A percentile compares a stretch with the other conserved stretches of the same genome.
These are phyloP conservation scores for Rhodotorula sp. DNA, from an alignment of 1,284 basidiomycete genomes.

Conservation along the genomic window DNA sequence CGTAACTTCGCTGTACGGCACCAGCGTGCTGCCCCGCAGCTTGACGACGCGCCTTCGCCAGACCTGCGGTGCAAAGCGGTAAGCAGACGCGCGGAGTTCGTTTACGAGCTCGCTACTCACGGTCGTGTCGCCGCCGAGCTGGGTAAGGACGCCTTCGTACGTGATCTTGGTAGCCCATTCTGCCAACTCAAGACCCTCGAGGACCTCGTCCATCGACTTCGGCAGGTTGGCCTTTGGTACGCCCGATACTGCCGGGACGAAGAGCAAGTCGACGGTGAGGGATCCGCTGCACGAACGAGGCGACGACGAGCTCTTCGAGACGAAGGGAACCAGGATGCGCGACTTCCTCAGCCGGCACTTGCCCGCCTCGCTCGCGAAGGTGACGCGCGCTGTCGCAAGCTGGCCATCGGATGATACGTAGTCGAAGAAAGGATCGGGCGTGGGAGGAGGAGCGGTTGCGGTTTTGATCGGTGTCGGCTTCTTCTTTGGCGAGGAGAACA, in stretches of 20 bases:
- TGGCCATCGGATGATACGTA: conserved; percentile 25
- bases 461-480: conserved; percentile 3
- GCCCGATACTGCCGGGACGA: conserved; percentile 73
- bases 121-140: conserved; percentile 89
- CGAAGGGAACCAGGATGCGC: conserved; percentile 25
- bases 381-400: conserved; percentile 29
- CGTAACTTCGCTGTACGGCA: conserved; percentile 92
- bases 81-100: background rate
- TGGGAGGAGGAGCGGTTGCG: conserved; percentile 13
- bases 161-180: conserved; percentile 90
- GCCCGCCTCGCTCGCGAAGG: conserved; percentile 52
- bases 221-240: conserved; percentile 75
- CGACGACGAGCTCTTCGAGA: conserved; percentile 12
- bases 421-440: conserved; percentile 34
- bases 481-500: conserved; percentile 41
- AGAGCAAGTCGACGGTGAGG: conserved; percentile 80
- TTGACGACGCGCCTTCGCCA: conserved; percentile 85
- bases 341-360: conserved; percentile 24
- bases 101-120: conserved; percentile 55
- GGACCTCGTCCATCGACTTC: conserved; percentile 86
- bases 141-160: conserved; percentile 88
- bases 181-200: conserved; percentile 79
- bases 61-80: conserved; percentile 54
- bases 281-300: conserved; percentile 61
- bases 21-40: conserved; percentile 77